A percentile compares a stretch with the other conserved stretches of the same genome.
phyloP scores from a whole-genome alignment of 306 rosid species.

The Cucumis hystrix region DNA sequence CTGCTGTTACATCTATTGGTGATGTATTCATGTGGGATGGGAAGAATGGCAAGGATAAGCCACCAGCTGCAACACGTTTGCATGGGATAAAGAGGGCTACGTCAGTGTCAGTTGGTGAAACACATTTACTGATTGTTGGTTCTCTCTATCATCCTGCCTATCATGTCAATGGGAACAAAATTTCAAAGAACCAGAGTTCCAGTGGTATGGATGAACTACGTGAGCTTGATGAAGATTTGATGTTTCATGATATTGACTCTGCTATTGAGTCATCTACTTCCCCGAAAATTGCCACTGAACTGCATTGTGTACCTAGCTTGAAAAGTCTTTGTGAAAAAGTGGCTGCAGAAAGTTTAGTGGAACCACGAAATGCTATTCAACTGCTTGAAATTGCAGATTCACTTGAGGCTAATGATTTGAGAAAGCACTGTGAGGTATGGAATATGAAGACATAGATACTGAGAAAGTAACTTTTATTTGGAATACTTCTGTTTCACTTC shows the following conservation, averaged over 20 bases:
- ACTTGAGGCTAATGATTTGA: conserved; percentile 64
- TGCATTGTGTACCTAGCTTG: conserved; percentile 46
- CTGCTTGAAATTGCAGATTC: conserved; percentile 86
- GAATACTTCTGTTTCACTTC: neutral
- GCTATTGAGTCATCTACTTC: conserved; percentile 9
- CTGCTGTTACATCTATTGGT: conserved; percentile 78
- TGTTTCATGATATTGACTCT: conserved; percentile 46
- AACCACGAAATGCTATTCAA: conserved; percentile 84
- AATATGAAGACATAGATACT: neutral
- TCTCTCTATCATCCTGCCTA: conserved; percentile 76
- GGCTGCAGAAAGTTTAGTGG: conserved; percentile 80
- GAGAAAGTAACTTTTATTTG: neutral
- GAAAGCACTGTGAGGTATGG: conserved; percentile 78
- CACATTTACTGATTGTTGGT: conserved; percentile 66
- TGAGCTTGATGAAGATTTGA: conserved; percentile 51
- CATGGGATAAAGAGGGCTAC: conserved; percentile 79
- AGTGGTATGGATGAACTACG: conserved; percentile 32
- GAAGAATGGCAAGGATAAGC: conserved; percentile 76
- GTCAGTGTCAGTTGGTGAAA: conserved; percentile 85
- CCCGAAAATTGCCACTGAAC: conserved; percentile 26
- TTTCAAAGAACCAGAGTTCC: conserved; percentile 25
- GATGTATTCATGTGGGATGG: conserved; percentile 93
- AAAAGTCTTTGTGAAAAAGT: conserved; percentile 79
- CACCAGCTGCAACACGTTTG: conserved; percentile 52
- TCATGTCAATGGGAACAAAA: conserved; percentile 21